Percentiles rank a stretch among this genome's conserved stretches.
Conservation (phyloP, 495 filamentous ascomycete species). For the Aspergillus ellipticus region DNA sequence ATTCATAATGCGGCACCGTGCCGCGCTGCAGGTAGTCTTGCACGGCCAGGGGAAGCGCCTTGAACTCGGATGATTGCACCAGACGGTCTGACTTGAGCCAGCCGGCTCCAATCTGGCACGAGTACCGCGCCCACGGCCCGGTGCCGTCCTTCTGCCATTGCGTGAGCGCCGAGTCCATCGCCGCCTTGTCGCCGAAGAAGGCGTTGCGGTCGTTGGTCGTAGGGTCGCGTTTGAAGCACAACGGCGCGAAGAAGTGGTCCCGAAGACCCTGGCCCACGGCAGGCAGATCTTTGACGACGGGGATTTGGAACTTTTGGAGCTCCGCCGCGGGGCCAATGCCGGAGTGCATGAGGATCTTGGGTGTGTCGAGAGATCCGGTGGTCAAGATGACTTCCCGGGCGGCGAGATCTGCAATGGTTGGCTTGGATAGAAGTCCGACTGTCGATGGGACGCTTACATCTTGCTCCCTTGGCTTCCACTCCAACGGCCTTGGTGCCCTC, state of each 20-base stretch:
- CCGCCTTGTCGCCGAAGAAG: conserved; percentile 28
- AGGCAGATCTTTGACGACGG: conserved; percentile 43
- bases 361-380: conserved; percentile 54
- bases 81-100: conserved; percentile 52
- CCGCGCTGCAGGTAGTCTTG: conserved; percentile 36
- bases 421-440: no score
- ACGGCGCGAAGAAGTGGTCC: conserved; percentile 43
- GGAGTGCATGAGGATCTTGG: conserved; percentile 61
- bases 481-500: conserved; percentile 49
- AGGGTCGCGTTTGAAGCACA: conserved; percentile 23
- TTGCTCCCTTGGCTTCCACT: conserved; percentile 40
- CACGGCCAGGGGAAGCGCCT: conserved; percentile 33
- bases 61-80: conserved; percentile 36
- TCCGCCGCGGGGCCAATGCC: conserved; percentile 57
- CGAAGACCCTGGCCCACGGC: conserved; percentile 56
- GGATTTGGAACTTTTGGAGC: conserved; percentile 51
- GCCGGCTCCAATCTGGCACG: conserved; percentile 43
- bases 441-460: conserved; percentile 18
- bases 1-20: conserved; percentile 48
- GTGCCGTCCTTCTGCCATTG: conserved; percentile 47
- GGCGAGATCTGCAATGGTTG: conserved; percentile 27
- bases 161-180: conserved; percentile 38
- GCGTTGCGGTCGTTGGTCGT: conserved; percentile 29
- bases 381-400: conserved; percentile 56
- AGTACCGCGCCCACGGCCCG: conserved; percentile 39